These are phyloP conservation scores for Starmerella apis DNA, from an alignment of 805 yeast genomes.

Conservation along the genomic window DNA sequence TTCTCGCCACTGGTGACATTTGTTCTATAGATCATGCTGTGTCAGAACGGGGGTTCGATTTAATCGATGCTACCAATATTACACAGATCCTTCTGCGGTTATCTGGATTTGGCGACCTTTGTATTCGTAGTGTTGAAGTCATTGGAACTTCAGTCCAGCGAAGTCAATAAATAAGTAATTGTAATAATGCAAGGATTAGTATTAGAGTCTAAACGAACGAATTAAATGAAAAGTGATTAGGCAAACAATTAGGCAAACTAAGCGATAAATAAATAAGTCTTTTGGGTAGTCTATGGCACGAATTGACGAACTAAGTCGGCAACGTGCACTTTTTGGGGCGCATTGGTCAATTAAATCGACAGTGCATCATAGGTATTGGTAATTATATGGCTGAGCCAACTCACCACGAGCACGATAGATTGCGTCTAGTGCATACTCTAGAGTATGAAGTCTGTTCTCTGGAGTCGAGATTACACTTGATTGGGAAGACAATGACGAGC, in stretches of 20 bases:
- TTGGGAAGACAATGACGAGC: conserved; percentile 8
- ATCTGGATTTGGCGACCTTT: background rate
- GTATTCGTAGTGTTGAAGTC: background rate
- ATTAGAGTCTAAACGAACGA: background rate
- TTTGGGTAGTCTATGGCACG: background rate
- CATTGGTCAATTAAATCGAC: background rate
- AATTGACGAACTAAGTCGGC: no score
- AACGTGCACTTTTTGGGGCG: background rate
- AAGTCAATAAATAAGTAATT: no score
- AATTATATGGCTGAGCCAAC: conserved; percentile 24
- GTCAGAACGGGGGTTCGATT: background rate
- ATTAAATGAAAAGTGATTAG: background rate
- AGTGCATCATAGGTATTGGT: conserved; percentile 16
- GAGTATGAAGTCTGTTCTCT: conserved; percentile 19
- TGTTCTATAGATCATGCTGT: background rate
- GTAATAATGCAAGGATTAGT: no score
- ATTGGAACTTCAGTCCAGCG: no score
- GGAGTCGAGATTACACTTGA: conserved; percentile 11
- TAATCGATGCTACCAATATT: background rate
- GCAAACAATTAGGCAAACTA: no score
- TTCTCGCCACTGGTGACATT: background rate
- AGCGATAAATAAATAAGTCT: background rate
- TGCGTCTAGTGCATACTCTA: conserved; percentile 23
- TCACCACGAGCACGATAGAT: conserved; percentile 24
- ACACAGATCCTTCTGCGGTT: conserved; percentile 4